phyloP scores from a whole-genome alignment of 2,329 filamentous ascomycete genomes.

The Ophiostoma sp. region DNA sequence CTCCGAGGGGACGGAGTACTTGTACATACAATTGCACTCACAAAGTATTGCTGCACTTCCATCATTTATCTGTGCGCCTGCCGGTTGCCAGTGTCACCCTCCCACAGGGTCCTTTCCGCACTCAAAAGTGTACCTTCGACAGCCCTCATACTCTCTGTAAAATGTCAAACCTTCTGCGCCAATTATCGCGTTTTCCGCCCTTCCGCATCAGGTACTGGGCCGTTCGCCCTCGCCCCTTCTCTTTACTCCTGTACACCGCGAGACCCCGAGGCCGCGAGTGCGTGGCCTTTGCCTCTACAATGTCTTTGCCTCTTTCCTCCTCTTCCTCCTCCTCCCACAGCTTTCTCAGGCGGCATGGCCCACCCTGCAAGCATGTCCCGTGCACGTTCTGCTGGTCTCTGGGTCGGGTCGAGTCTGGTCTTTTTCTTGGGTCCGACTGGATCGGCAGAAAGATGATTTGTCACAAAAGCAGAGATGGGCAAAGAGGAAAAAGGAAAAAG shows the following conservation, averaged over 20 bases:
- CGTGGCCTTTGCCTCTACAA: background rate
- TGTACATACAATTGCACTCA: background rate
- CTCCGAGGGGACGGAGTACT: background rate
- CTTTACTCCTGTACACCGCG: background rate
- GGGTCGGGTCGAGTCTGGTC: background rate
- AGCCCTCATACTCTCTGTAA: background rate
- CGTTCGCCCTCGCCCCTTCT: no score
- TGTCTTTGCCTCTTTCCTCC: background rate
- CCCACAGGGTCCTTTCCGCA: background rate
- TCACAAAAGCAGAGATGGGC: slow-evolving; percentile 1
- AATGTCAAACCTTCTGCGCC: background rate
- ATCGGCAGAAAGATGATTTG: slow-evolving; percentile 20
- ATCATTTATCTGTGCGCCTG: background rate
- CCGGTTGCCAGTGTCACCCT: slow-evolving; percentile 1
- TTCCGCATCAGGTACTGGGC: background rate
- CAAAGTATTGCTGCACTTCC: no score
- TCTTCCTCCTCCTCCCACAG: background rate
- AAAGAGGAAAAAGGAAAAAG: background rate
- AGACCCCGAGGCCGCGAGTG: no score
- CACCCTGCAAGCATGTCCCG: background rate
- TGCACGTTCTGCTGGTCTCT: background rate
- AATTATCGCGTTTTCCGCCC: background rate
- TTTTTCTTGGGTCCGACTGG: background rate
- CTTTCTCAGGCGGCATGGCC: background rate
- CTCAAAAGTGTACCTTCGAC: background rate